Percentiles rank a stretch among this genome's conserved stretches.
Evolutionary conservation across 768 basidiomycete genomes (phyloP).

Genomic region (Galerina sulciceps): DNA sequence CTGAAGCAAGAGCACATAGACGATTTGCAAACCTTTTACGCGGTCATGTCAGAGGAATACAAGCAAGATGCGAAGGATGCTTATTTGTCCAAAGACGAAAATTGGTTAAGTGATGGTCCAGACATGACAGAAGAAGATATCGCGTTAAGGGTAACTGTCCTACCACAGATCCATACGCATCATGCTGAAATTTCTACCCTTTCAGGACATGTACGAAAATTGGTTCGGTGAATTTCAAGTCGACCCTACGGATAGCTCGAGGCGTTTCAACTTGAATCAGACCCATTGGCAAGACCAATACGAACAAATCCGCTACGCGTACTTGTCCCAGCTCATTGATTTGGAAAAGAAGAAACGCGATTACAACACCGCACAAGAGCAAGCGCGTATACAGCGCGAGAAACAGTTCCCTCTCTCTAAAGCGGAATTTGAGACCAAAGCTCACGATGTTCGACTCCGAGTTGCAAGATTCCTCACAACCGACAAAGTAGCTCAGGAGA

Average conservation of each 20-base stretch:
- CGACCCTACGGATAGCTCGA: neutral
- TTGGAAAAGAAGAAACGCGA: conserved; percentile 22
- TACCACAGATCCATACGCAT: no score
- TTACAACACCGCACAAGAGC: conserved; percentile 25
- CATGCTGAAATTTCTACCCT: neutral
- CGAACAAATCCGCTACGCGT: conserved; percentile 32
- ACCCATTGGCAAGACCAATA: conserved; percentile 33
- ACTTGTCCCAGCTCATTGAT: conserved; percentile 29
- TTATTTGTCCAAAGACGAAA: conserved; percentile 36
- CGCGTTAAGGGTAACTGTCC: neutral
- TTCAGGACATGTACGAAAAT: neutral
- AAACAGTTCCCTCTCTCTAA: conserved; percentile 36
- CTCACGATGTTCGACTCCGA: conserved; percentile 51
- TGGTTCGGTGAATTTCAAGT: neutral
- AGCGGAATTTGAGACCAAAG: conserved; percentile 37
- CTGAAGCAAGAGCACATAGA: conserved; percentile 32
- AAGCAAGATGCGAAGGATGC: conserved; percentile 35
- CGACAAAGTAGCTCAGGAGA: conserved; percentile 41
- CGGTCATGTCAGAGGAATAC: conserved; percentile 39
- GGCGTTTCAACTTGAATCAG: neutral
- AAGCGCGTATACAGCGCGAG: conserved; percentile 26
- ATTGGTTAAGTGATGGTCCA: neutral
- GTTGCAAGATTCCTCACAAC: conserved; percentile 50
- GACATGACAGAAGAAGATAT: neutral
- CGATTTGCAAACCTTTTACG: conserved; percentile 43